Base-by-base conservation (phyloP, 2,329 filamentous ascomycete species). In the Coniochaeta prunicola region DNA sequence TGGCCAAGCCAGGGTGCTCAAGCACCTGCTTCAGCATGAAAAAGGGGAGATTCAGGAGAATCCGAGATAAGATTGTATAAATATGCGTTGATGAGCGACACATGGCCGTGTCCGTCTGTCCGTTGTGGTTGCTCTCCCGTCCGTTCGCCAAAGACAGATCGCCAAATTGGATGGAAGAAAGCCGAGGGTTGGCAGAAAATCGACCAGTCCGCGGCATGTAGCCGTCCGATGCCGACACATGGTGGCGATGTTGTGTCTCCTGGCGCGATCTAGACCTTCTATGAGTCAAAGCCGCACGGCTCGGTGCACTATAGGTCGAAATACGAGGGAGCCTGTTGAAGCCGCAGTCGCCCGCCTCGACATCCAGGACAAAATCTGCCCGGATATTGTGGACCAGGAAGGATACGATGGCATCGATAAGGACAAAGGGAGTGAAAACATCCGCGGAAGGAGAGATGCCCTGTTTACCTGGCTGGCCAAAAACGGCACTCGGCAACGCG, bases 11-110 rank as follows among this genome's bases (percentile, higher is more conserved):
- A 13, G 76, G 77, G 56, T 84, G 84, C 64, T 89, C 86, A 34
- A 92, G 76, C 1, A 90, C 72, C 60, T 80, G 78, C 70, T 88
- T 86, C 26, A 92, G 76, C 30, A 87, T 75, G 15, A 80, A 75
- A 64, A 89, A 89, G 0, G 89, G 89, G 6, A 92, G 73, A 42
- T 89, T 90, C 57, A 91, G 73, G 2, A 92, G 75, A 24, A 90
- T 75, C 30, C 82, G 85, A 0, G 89, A 91, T 5, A 92, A 73
- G 0, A 80, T 71, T 0, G 77, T 76, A 26, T 79, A 77, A 31
- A 77, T 62, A 62, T 66, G 30, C 3, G 58, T 60, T n/a, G 62
- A 59, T 9, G 40, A n/a, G 50, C 63, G 63, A 10, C 36, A 38
- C 15, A 8, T 30, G 19, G 40, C 24, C 8, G 56, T 19, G 3